Evolutionary conservation across 768 basidiomycete genomes (phyloP).

Genomic region (Mrakia hoshinonis): DNA sequence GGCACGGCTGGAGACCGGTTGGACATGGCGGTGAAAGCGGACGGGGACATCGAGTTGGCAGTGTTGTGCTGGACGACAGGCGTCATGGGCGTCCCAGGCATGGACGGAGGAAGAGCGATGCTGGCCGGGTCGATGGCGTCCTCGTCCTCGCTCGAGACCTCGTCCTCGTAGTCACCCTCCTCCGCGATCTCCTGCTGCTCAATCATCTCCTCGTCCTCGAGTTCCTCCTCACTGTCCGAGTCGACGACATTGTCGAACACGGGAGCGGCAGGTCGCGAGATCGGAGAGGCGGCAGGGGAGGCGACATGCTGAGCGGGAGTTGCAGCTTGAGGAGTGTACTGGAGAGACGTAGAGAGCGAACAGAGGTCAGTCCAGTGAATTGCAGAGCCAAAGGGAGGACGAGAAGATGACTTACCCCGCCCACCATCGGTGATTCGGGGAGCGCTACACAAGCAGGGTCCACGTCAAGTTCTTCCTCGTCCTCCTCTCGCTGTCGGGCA

Average conservation of each 20-base stretch:
- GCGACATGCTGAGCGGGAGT: constrained; percentile 1
- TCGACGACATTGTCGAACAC: constrained; percentile 1
- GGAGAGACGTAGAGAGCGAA: not conserved
- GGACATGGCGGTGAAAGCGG: not conserved
- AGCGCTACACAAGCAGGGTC: constrained; percentile 16
- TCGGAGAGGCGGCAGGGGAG: not conserved
- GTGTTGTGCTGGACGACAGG: not conserved
- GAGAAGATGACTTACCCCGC: not conserved
- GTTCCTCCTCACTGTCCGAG: not conserved
- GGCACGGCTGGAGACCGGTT: not conserved
- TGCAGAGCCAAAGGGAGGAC: not conserved
- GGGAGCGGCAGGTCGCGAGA: not conserved
- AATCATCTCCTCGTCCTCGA: not conserved
- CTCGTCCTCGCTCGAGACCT: constrained; percentile 12
- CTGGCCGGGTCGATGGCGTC: constrained; percentile 5
- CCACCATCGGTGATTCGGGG: constrained; percentile 15
- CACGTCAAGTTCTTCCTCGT: not conserved
- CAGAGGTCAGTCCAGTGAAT: not conserved
- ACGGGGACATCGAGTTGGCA: not conserved
- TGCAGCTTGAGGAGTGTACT: constrained; percentile 12
- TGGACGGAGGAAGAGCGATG: constrained; percentile 1
- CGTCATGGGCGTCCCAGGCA: constrained; percentile 4
- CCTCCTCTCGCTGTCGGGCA: not conserved
- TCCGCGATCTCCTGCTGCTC: not conserved
- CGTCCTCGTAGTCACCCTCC: not conserved